Evolutionary conservation across 257 asterid genomes (phyloP).

Genomic region (Cordia subcordata): DNA sequence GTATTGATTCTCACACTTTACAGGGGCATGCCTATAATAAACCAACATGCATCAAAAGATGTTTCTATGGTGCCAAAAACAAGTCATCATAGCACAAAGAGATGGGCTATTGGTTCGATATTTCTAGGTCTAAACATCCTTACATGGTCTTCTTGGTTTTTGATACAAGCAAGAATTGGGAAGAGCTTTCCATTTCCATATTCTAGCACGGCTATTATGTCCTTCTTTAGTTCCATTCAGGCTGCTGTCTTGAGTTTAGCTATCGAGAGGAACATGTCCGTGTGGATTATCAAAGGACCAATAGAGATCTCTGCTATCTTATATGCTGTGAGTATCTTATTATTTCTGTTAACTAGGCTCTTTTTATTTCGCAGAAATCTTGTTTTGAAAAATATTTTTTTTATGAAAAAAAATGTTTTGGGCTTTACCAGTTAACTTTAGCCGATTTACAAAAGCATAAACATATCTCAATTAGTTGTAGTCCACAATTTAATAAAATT

Average conservation of each 20-base stretch:
- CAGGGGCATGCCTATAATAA: slow-evolving; percentile 45
- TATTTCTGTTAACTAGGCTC: too few species aligned
- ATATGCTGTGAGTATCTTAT: slow-evolving; percentile 43
- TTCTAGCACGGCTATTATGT: slow-evolving; percentile 66
- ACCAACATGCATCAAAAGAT: slow-evolving; percentile 1
- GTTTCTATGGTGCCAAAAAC: not conserved
- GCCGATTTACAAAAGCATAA: too few species aligned
- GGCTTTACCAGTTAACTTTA: too few species aligned
- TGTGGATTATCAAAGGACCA: slow-evolving; percentile 52
- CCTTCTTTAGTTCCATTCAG: slow-evolving; percentile 56
- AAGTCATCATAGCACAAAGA: slow-evolving; percentile 12
- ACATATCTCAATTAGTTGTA: too few species aligned
- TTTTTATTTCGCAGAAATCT: too few species aligned
- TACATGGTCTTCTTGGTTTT: slow-evolving; percentile 76
- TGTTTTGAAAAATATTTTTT: too few species aligned
- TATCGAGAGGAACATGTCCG: slow-evolving; percentile 36
- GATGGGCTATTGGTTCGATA: slow-evolving; percentile 50
- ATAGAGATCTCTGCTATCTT: slow-evolving; percentile 40
- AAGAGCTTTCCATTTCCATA: slow-evolving; percentile 48
- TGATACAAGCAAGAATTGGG: slow-evolving; percentile 59
- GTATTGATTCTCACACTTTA: slow-evolving; percentile 51
- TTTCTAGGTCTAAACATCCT: slow-evolving; percentile 46
- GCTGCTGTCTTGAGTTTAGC: slow-evolving; percentile 38
- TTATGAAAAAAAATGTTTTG: too few species aligned
- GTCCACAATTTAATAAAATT: too few species aligned